These are phyloP conservation scores for Aschersonia sp. DNA, from an alignment of 2,329 filamentous ascomycete species.

Conservation along the genomic window DNA sequence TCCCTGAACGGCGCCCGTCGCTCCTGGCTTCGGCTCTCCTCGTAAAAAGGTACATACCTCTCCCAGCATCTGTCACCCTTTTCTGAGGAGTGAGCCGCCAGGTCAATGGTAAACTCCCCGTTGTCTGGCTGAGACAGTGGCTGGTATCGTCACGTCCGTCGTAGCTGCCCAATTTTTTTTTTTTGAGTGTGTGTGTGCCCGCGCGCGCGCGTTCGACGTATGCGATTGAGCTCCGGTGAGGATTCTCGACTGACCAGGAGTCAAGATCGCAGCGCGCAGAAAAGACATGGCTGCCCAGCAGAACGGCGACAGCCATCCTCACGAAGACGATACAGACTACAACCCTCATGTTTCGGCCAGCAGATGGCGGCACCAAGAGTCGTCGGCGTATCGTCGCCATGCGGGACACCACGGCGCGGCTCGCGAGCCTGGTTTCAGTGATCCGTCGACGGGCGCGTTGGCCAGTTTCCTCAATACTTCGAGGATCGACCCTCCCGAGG, in stretches of 20 bases:
- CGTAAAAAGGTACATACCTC: background rate
- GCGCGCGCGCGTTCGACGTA: background rate
- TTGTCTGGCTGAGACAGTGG: too few relatives aligned
- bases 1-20: too few relatives aligned
- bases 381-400: constrained; percentile 35
- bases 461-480: constrained; percentile 40
- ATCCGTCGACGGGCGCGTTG: constrained; percentile 31
- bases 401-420: constrained; percentile 20
- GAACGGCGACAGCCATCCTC: constrained; percentile 1
- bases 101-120: too few relatives aligned
- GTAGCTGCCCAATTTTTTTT: too few relatives aligned
- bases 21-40: background rate
- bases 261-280: background rate
- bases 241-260: background rate
- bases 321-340: constrained; percentile 8
- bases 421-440: constrained; percentile 17
- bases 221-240: background rate
- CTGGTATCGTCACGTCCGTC: too few relatives aligned
- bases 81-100: too few relatives aligned
- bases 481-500: constrained; percentile 28
- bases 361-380: constrained; percentile 51
- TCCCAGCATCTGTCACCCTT: too few relatives aligned
- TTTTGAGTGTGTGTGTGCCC: too few relatives aligned
- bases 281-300: constrained; percentile 2
- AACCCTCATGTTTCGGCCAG: constrained; percentile 43